Percentiles rank a stretch among this genome's conserved stretches.
Conservation (phyloP, 352 stramenopile genomes). For the Plasmopara muralis region DNA sequence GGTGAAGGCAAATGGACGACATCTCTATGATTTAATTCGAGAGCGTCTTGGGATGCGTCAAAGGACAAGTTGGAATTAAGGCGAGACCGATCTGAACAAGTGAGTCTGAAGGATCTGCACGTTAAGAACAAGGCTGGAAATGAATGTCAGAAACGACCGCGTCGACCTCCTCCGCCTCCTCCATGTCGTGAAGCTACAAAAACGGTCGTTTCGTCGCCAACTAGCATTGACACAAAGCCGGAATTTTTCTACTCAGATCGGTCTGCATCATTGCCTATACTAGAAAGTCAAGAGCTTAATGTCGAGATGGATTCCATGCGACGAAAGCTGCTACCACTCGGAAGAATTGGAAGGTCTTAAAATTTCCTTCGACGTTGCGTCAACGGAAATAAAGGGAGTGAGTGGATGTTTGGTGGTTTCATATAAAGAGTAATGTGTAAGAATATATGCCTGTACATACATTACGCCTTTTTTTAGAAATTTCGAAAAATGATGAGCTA, state of each 20-base stretch:
- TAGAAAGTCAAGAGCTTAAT: conserved; percentile 14
- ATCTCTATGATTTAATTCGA: conserved; percentile 30
- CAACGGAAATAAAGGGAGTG: conserved; percentile 2
- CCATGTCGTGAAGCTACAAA: conserved; percentile 9
- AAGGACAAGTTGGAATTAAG: conserved; percentile 22
- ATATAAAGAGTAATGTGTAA: background rate
- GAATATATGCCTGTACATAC: background rate
- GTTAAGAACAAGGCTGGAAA: conserved; percentile 6
- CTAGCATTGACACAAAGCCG: conserved; percentile 11
- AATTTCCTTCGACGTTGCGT: conserved; percentile 16
- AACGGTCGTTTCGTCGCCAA: conserved; percentile 7
- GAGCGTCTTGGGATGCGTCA: conserved; percentile 18
- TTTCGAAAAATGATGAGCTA: background rate
- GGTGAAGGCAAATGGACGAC: conserved; percentile 23
- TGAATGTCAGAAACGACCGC: conserved; percentile 9
- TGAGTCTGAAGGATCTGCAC: conserved; percentile 6
- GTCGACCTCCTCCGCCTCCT: conserved; percentile 9
- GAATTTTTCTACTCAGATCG: conserved; percentile 8
- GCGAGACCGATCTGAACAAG: conserved; percentile 4
- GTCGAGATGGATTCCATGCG: conserved; percentile 18
- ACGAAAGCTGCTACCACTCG: conserved; percentile 17
- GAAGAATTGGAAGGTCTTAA: conserved; percentile 7
- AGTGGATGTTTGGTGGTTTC: background rate
- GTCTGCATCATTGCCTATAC: conserved; percentile 7
- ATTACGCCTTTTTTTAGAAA: background rate